Evolutionary conservation across 306 rosid genomes (phyloP), one percentile per base, ranked within the genome.

Genomic region (Malus sieversii): DNA sequence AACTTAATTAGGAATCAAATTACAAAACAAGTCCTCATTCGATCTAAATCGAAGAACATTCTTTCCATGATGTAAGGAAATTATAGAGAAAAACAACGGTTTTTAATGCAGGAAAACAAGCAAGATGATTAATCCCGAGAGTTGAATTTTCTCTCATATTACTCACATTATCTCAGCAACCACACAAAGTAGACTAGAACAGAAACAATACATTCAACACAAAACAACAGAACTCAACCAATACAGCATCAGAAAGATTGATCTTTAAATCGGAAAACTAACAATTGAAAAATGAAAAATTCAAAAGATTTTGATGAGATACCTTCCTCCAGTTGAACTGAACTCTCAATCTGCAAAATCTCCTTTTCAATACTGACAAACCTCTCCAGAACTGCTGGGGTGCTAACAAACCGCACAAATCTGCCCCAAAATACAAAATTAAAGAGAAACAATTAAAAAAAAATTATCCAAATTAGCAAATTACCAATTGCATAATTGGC

Each of bases 331-430:
- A 79, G 78, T 75, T 87, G 81, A 73, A 75, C 84, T 72, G 90
- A 86, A 81, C 79, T 82, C 76, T 85, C 84, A 73, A 84, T 87
- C 84, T 89, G 94, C 80, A 76, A 81, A 73, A 87, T 85, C 81
- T 89, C 94, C 64, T 70, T 87, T 67, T 89, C 91, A 80, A 87
- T 66, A 79, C 71, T 84, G 61, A 84, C 86, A 82, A 89, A 89
- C 77, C 94, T 87, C 90, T 89, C 94, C 76, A 89, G 62, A 84
- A 87, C 72, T 4, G 88, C 90, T 20, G 91, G 94, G 42, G 94
- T 87, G 88, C 94, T 84, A 68, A 89, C 91, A 51, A 87, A 89
- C n/a, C 91, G 81, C 71, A 89, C 94, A 84, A 89, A 87, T 79
- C 94, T 89, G 80, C 22, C 51, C 62, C 67, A 71, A 11, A 52